Percentiles rank a stretch among this genome's conserved stretches.
phyloP scores from a whole-genome alignment of 148 eudicot genomes.

The Polygonum aviculare region DNA sequence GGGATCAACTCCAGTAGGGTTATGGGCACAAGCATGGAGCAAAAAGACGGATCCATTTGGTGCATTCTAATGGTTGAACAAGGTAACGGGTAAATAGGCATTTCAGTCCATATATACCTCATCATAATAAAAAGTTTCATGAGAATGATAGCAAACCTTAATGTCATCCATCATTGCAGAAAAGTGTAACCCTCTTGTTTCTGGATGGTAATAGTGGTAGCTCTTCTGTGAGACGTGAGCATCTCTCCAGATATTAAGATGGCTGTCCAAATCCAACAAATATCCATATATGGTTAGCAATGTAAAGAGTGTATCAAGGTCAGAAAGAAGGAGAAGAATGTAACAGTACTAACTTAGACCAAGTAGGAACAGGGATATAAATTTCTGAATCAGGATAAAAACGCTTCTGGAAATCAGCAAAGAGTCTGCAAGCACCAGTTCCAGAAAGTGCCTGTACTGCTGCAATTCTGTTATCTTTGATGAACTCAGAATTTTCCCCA shows the following conservation, averaged over 20 bases:
- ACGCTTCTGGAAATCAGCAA: slow-evolving; percentile 94
- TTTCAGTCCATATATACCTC: background rate
- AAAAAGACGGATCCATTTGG: slow-evolving; percentile 90
- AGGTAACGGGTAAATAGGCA: background rate
- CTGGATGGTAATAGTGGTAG: slow-evolving; percentile 80
- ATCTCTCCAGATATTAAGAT: slow-evolving; percentile 98
- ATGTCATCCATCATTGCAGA: slow-evolving; percentile 72
- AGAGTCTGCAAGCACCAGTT: slow-evolving; percentile 96
- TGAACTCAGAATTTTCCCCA: slow-evolving; percentile 79
- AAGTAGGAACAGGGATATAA: slow-evolving; percentile 89
- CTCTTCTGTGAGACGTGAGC: slow-evolving; percentile 68
- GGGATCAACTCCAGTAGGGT: slow-evolving; percentile 99
- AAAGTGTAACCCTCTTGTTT: slow-evolving; percentile 77
- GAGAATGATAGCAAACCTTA: slow-evolving; percentile 38
- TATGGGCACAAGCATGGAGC: slow-evolving; percentile 99
- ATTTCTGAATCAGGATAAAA: slow-evolving; percentile 88
- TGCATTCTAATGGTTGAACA: slow-evolving; percentile 51
- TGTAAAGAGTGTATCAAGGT: no score
- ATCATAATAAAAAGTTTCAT: background rate
- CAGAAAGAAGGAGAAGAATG: no score
- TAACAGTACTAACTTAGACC: slow-evolving; percentile 81
- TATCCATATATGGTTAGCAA: background rate
- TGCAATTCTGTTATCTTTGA: slow-evolving; percentile 83
- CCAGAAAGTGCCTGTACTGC: slow-evolving; percentile 98
- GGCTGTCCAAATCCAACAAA: slow-evolving; percentile 37